Base-by-base conservation (phyloP, 2,329 filamentous ascomycete genomes). In the Fusarium decemcellulare region DNA sequence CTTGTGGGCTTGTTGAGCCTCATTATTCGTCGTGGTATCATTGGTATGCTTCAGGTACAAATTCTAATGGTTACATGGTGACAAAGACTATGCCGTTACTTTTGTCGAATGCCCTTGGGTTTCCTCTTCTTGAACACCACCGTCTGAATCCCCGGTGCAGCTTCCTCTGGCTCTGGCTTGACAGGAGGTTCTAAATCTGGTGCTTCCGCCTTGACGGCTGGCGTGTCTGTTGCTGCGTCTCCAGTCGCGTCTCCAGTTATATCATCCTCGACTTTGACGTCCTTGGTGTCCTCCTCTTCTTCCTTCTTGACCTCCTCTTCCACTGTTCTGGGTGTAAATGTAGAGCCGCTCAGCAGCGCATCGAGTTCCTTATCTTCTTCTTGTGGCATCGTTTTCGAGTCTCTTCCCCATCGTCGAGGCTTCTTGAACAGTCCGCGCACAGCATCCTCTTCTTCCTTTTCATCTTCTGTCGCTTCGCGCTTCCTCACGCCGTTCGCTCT, bases 121-220 rank as follows among this genome's bases (percentile, higher is more conserved):
- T 94, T 95, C 57, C 93, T 84, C 82, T 94, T 95, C 81, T 95
- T 95, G 80, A 95, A 96, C 4, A 94, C 83, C 3, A 94, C 86
- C 4, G 87, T 84, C 11, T 83, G 75, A 4, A 77, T 54, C 23
- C 68, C 73, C 32, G 72, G 68, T 16, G 43, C 62, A 12, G 53
- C 61, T 43, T 72, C 70, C 9, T 73, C 74, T 51, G 69, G 59
- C 57, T 82, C 79, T 32, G 75, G 71, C 54, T 81, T 80, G 55
- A 76, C 52, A 27, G 34, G 36, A 8, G 68, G 32, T 1, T 68
- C 76, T 7, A 74, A 12, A 16, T 52, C 70, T 3, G 67, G 75
- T 6, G 74, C 77, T 63, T 87, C 85, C 51, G 81, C 76, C 75
- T 87, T 87, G 29, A 84, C 44, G 32, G 65, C 23, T n/a, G 62